Percentiles rank a stretch among this genome's conserved stretches.
phyloP scores from a whole-genome alignment of 2,329 filamentous ascomycete genomes.

The Alternaria triticina region DNA sequence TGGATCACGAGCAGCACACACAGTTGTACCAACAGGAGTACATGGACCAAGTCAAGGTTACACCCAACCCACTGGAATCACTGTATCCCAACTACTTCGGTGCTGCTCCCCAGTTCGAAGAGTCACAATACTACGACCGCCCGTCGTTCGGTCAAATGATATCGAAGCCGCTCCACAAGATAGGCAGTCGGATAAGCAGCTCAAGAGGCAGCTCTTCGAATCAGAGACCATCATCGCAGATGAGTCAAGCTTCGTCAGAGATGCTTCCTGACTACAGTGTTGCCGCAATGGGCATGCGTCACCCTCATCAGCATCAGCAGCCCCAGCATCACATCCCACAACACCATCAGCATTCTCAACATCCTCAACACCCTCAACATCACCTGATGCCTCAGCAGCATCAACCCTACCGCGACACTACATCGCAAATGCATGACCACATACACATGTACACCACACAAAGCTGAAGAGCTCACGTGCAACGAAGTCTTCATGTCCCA shows the following conservation, averaged over 20 bases:
- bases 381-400: conserved; percentile 30
- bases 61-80: conserved; percentile 39
- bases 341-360: conserved; percentile 16
- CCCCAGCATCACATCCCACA: conserved; percentile 21
- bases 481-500: conserved; percentile 3
- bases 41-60: conserved; percentile 36
- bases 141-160: conserved; percentile 45
- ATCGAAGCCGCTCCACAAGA: conserved; percentile 42
- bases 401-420: conserved; percentile 25
- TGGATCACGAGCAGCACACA: conserved; percentile 27
- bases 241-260: conserved; percentile 26
- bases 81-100: conserved; percentile 47
- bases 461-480: conserved; percentile 11
- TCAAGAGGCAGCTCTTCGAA: conserved; percentile 35
- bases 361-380: conserved; percentile 24
- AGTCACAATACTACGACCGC: conserved; percentile 46
- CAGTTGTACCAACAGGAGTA: conserved; percentile 30
- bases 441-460: conserved; percentile 32
- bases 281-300: conserved; percentile 29
- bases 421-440: conserved; percentile 30
- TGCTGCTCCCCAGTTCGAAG: conserved; percentile 42
- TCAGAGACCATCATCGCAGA: conserved; percentile 30
- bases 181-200: conserved; percentile 35
- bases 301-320: conserved; percentile 23
- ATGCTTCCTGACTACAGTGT: conserved; percentile 32